phyloP scores from a whole-genome alignment of 2,329 filamentous ascomycete species.

The Boeremia lycopersici region DNA sequence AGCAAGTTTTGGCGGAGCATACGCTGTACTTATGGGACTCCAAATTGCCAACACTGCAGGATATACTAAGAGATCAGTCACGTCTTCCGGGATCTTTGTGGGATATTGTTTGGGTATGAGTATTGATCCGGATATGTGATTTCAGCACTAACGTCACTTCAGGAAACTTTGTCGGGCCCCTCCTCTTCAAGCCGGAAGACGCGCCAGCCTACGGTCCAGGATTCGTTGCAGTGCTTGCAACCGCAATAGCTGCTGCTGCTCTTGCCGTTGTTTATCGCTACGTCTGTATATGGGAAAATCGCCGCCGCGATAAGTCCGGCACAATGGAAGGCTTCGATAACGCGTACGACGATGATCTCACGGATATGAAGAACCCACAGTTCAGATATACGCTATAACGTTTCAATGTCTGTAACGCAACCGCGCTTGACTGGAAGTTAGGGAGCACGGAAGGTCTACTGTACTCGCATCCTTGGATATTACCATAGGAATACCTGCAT shows the following conservation, averaged over 20 bases:
- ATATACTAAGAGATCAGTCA: constrained; percentile 58
- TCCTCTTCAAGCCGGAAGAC: constrained; percentile 27
- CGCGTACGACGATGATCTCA: constrained; percentile 60
- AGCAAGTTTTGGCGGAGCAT: constrained; percentile 54
- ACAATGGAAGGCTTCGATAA: constrained; percentile 58
- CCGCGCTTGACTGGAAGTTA: neutral
- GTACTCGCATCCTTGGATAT: no score
- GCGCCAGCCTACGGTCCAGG: constrained; percentile 44
- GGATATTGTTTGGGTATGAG: constrained; percentile 57
- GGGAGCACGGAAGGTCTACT: neutral
- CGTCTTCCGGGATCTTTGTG: constrained; percentile 57
- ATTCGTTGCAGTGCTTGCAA: constrained; percentile 51
- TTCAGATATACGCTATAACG: constrained; percentile 27
- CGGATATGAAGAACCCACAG: constrained; percentile 45
- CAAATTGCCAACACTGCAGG: constrained; percentile 59
- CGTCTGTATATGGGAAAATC: constrained; percentile 54
- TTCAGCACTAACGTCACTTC: neutral
- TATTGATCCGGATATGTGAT: neutral
- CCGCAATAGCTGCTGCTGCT: constrained; percentile 40
- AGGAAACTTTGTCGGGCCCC: constrained; percentile 45
- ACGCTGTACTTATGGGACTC: constrained; percentile 59
- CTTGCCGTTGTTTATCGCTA: constrained; percentile 53
- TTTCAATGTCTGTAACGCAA: no score
- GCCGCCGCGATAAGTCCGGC: constrained; percentile 50
- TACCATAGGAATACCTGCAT: no score